Conservation (phyloP, 495 filamentous ascomycete genomes). For the Astrothelium subdiscretum region DNA sequence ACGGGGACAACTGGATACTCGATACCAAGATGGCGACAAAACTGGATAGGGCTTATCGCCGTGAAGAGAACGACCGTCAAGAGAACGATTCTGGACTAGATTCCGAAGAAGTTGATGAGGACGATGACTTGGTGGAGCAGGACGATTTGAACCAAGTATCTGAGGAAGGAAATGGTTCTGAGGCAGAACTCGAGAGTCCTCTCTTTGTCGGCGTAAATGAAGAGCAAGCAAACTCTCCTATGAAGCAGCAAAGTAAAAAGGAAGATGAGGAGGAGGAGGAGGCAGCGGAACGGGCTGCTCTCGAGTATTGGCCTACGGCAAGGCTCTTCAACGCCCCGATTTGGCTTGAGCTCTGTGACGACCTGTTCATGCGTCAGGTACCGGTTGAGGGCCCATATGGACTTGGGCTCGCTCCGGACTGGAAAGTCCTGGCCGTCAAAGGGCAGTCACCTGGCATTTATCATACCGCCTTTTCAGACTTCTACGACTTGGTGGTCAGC, state of each 20-base stretch:
- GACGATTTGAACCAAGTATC: not conserved
- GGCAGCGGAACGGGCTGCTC: not conserved
- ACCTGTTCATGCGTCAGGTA: slow-evolving; percentile 68
- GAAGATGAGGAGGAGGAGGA: too few relatives aligned
- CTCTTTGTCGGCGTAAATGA: not conserved
- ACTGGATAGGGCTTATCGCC: slow-evolving; percentile 21
- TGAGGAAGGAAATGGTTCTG: not conserved
- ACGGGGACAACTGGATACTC: slow-evolving; percentile 47
- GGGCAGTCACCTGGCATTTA: slow-evolving; percentile 45
- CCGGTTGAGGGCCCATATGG: slow-evolving; percentile 28
- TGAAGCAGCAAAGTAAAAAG: not conserved
- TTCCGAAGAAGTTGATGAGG: not conserved
- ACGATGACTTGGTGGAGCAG: not conserved
- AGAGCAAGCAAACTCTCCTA: too few relatives aligned
- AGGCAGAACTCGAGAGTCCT: not conserved
- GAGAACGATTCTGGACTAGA: slow-evolving; percentile 19
- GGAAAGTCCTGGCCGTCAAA: not conserved
- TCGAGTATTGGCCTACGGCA: slow-evolving; percentile 36
- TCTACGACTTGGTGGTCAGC: slow-evolving; percentile 54
- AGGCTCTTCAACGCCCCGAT: slow-evolving; percentile 44
- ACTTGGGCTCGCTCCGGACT: not conserved
- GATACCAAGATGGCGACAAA: slow-evolving; percentile 32
- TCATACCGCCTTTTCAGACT: slow-evolving; percentile 57
- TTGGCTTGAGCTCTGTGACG: slow-evolving; percentile 54
- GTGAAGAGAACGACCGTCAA: slow-evolving; percentile 20